Base-by-base conservation (phyloP, 2,329 filamentous ascomycete genomes). In the Ascochyta clinopodiicola region DNA sequence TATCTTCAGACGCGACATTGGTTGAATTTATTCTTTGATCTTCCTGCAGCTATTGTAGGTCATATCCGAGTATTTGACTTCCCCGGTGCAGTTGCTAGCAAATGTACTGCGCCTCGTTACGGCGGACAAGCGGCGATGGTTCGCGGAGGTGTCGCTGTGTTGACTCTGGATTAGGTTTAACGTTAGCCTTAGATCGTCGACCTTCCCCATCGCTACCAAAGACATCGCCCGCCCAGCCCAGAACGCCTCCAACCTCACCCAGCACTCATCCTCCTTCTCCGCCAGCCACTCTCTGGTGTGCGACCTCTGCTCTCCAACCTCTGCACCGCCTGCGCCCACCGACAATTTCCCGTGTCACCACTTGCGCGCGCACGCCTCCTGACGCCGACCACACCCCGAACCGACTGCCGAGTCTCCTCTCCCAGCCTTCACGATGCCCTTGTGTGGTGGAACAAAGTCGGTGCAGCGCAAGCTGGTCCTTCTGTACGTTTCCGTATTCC, bases 391-490 rank as follows among this genome's bases (percentile, higher is more conserved):
- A 50, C 50, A 66, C 24, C 22, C 35, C 67, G 48, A 64, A 60
- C 59, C 62, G 37, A 61, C 60, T 67, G 56, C 66, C 62, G 57
- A 57, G 49, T 35, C 51, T 39, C 42, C 48, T 57, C 53, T 49
- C 59, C 49, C 52, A 42, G 38, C 57, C 57, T 48, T 67, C 67
- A 68, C 65, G 49, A 75, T 81, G 80, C 77, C 77, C 66, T 73
- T 81, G 69, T 81, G 79, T 67, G 79, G 80, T 72, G 80, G 79
- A 65, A 78, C 76, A 56, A 82, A 96, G 82, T 92, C 91, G 51
- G 91, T 94, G 69, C 91, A 96, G 86, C 91, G 92, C 80, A 97
- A 97, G 88, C 90, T 97, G 80, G 92, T 97, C 72, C 85, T 97
- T 69, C 84, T 97, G 90, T 96, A 80, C 74, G 86, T 85, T 39